Evolutionary conservation across 2,329 filamentous ascomycete genomes (phyloP).

Genomic region (Ophiocordyceps camponoti-rufipedis): DNA sequence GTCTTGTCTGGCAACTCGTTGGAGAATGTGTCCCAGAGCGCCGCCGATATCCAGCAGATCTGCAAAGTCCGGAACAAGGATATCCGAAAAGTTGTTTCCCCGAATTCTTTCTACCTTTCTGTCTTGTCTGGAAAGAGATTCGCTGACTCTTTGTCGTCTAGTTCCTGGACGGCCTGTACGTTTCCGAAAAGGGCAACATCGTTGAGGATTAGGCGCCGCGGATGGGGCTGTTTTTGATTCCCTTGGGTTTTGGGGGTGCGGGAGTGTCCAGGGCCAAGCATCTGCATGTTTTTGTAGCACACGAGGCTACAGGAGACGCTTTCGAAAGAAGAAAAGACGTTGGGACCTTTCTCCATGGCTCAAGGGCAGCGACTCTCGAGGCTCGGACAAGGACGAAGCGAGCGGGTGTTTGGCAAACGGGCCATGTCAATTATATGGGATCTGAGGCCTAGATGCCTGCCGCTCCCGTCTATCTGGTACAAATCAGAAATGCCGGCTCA

Average conservation of each 20-base stretch:
- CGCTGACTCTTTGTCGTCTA: constrained; percentile 18
- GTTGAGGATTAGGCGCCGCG: constrained; percentile 43
- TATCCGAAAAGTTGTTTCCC: constrained; percentile 75
- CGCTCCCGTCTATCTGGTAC: constrained; percentile 1
- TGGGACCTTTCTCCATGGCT: too few relatives aligned
- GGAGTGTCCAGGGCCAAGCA: constrained; percentile 42
- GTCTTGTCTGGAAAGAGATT: not conserved
- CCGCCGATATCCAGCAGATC: constrained; percentile 98
- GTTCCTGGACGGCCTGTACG: constrained; percentile 99
- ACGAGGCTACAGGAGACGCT: constrained; percentile 21
- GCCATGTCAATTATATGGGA: not conserved
- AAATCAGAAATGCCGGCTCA: not conserved
- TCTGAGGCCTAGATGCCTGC: not conserved
- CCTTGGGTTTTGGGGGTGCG: constrained; percentile 33
- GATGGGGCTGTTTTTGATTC: constrained; percentile 33
- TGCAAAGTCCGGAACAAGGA: constrained; percentile 99
- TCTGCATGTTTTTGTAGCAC: constrained; percentile 41
- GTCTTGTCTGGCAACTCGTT: constrained; percentile 84
- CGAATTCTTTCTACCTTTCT: not conserved
- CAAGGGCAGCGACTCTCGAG: constrained; percentile 3
- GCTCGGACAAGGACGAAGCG: not conserved
- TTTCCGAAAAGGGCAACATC: constrained; percentile 97
- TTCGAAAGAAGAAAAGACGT: constrained; percentile 17
- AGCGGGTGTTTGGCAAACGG: not conserved
- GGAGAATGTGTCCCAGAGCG: constrained; percentile 93